Evolutionary conservation across 2,329 filamentous ascomycete genomes (phyloP).

Genomic region (Aspergillus intermedius): DNA sequence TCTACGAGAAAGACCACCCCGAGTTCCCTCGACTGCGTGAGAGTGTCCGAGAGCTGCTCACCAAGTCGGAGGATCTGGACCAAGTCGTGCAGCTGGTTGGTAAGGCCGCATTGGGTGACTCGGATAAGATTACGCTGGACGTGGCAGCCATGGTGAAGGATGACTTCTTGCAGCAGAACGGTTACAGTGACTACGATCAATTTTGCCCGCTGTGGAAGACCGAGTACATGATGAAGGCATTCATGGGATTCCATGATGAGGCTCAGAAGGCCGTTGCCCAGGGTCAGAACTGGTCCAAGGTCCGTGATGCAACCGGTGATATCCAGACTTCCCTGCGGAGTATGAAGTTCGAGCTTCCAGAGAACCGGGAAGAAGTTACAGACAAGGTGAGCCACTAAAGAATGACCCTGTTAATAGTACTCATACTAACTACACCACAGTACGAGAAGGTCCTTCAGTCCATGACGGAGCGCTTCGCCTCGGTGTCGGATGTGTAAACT

Average conservation of each 20-base stretch:
- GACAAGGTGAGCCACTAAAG: conserved; percentile 63
- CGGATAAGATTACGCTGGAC: conserved; percentile 97
- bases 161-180: conserved; percentile 98
- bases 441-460: conserved; percentile 87
- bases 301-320: conserved; percentile 81
- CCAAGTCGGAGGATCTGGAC: conserved; percentile 93
- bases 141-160: conserved; percentile 90
- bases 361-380: conserved; percentile 69
- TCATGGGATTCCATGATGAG: conserved; percentile 97
- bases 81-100: conserved; percentile 98
- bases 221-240: conserved; percentile 99
- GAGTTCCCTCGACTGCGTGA: conserved; percentile 92
- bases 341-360: conserved; percentile 95
- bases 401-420: conserved; percentile 2
- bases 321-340: conserved; percentile 77
- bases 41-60: conserved; percentile 86
- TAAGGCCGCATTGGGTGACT: conserved; percentile 91
- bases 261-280: conserved; percentile 89
- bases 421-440: conserved; percentile 47
- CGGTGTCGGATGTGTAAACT: conserved; percentile 86
- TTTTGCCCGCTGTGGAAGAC: conserved; percentile 99
- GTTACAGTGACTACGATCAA: conserved; percentile 97
- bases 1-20: conserved; percentile 86
- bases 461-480: conserved; percentile 96
- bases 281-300: conserved; percentile 86